Evolutionary conservation across 768 basidiomycete genomes (phyloP).

Genomic region (Hericium coralloides): DNA sequence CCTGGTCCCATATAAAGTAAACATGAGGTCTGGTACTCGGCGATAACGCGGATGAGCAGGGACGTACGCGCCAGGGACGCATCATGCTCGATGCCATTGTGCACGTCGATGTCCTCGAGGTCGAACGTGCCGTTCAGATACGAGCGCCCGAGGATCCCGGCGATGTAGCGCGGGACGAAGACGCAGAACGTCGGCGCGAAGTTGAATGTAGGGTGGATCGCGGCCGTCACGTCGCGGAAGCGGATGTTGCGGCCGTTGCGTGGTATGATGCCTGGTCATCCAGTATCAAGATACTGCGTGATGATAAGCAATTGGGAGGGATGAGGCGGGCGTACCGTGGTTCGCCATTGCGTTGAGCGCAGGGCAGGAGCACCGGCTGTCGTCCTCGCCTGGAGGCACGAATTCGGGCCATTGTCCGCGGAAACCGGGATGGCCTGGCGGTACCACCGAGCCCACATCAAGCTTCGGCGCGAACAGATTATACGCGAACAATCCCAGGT

Average conservation of each 20-base stretch:
- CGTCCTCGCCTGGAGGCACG: slow-evolving; percentile 44
- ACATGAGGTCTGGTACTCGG: neutral
- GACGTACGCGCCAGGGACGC: slow-evolving; percentile 50
- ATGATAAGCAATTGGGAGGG: neutral
- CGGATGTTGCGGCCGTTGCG: slow-evolving; percentile 64
- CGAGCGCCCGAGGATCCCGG: slow-evolving; percentile 44
- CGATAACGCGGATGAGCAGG: neutral
- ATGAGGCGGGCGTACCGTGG: slow-evolving; percentile 50
- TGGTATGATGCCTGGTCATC: slow-evolving; percentile 32
- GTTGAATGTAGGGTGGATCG: slow-evolving; percentile 54
- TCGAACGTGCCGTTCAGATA: slow-evolving; percentile 54
- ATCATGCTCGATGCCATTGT: slow-evolving; percentile 73
- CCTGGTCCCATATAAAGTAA: slow-evolving; percentile 27
- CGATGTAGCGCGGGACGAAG: slow-evolving; percentile 55
- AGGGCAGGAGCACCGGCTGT: slow-evolving; percentile 68
- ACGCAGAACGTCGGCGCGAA: slow-evolving; percentile 59
- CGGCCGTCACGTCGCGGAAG: slow-evolving; percentile 38
- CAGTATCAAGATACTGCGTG: neutral
- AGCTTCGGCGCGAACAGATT: slow-evolving; percentile 45
- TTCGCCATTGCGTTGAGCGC: slow-evolving; percentile 78
- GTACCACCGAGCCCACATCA: slow-evolving; percentile 46
- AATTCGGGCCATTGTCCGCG: slow-evolving; percentile 66
- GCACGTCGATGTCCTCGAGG: slow-evolving; percentile 56
- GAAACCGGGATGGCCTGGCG: slow-evolving; percentile 43
- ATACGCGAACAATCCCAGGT: slow-evolving; percentile 37